A percentile compares a stretch with the other conserved stretches of the same genome.
Conservation (phyloP, 352 stramenopile genomes). For the Globisporangium abappressorium region DNA sequence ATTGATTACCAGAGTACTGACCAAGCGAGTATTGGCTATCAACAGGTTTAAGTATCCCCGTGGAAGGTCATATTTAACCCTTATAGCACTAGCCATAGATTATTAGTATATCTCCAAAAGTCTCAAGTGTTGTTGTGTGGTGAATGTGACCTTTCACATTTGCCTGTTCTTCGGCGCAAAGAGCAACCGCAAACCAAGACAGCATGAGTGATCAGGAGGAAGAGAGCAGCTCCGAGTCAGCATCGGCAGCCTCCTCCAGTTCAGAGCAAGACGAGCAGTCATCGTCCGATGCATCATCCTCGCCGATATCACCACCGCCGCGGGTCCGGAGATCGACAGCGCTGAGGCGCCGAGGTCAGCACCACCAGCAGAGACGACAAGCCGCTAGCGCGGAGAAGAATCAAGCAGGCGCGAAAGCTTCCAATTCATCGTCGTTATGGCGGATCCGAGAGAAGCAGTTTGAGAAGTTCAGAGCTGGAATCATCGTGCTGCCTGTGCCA, state of each 20-base stretch:
- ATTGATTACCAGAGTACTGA: conserved; percentile 18
- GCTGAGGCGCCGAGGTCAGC: conserved; percentile 1
- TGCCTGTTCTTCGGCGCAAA: neutral
- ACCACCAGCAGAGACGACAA: conserved; percentile 11
- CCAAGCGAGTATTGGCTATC: neutral
- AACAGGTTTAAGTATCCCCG: neutral
- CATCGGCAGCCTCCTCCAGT: neutral
- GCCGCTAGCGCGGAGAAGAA: neutral
- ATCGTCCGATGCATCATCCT: neutral
- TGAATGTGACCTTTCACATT: neutral
- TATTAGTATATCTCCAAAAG: neutral
- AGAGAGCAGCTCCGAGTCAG: conserved; percentile 5
- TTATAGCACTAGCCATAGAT: neutral
- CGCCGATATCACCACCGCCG: neutral
- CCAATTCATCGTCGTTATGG: conserved; percentile 35
- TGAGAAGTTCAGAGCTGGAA: conserved; percentile 65
- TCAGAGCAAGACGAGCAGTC: conserved; percentile 1
- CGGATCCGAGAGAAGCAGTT: conserved; percentile 65
- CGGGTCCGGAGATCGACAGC: neutral
- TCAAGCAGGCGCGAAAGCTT: neutral
- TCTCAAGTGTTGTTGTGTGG: neutral
- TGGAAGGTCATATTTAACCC: conserved; percentile 4
- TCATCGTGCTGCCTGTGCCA: conserved; percentile 67
- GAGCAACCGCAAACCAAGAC: no score
- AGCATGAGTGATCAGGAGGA: neutral